Conservation (phyloP, 805 yeast species). For the Jamesozyma rosinii region DNA sequence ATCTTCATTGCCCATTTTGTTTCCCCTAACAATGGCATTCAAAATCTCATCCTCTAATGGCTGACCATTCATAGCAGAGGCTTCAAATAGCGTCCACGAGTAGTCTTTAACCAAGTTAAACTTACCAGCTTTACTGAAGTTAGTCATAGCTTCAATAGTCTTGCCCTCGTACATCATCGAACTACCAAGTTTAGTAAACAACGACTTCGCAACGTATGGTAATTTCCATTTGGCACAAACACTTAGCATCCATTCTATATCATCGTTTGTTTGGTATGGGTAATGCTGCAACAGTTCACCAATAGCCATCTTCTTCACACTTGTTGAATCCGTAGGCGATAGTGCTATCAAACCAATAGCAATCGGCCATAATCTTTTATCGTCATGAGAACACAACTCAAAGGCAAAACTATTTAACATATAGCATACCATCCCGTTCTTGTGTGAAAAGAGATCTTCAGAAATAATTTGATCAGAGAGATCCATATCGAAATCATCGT, state of each 20-base stretch:
- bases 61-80: conserved; percentile 42
- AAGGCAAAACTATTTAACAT: conserved; percentile 26
- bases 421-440: conserved; percentile 39
- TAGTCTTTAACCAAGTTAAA: conserved; percentile 40
- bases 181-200: conserved; percentile 43
- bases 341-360: conserved; percentile 57
- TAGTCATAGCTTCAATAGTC: conserved; percentile 52
- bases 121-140: conserved; percentile 57
- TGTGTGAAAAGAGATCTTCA: conserved; percentile 27
- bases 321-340: conserved; percentile 36
- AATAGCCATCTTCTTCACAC: conserved; percentile 32
- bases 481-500: conserved; percentile 9
- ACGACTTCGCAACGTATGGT: conserved; percentile 45
- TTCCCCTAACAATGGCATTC: conserved; percentile 39
- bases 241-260: conserved; percentile 68
- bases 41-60: conserved; percentile 51
- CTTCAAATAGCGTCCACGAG: conserved; percentile 57
- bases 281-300: conserved; percentile 52
- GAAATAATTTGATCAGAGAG: conserved; percentile 12
- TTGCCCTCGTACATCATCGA: conserved; percentile 45
- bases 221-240: conserved; percentile 61
- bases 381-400: conserved; percentile 23
- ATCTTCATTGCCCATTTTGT: conserved; percentile 12
- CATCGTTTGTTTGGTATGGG: conserved; percentile 59
- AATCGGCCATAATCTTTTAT: conserved; percentile 49